Evolutionary conservation across 2,329 filamentous ascomycete species (phyloP).

Genomic region (Fusarium chuoi): DNA sequence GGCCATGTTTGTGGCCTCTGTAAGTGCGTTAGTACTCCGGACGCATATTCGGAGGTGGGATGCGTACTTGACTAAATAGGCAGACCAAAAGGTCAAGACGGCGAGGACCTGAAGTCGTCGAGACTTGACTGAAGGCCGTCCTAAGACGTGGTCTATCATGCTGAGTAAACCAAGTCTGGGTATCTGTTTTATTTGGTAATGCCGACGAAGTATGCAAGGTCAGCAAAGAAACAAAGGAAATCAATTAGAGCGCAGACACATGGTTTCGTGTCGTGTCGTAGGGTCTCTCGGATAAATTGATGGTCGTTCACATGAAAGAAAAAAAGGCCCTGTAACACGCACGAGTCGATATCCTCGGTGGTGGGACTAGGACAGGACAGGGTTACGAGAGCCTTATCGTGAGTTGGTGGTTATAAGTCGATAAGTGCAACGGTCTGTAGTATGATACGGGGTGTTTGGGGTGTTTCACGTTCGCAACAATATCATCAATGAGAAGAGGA

Average conservation of each 20-base stretch:
- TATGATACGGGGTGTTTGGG: neutral
- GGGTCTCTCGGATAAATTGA: conserved; percentile 14
- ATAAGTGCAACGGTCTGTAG: neutral
- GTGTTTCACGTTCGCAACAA: neutral
- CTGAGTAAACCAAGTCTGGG: conserved; percentile 7
- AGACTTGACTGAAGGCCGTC: conserved; percentile 89
- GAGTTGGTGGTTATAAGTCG: conserved; percentile 10
- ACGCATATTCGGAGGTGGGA: neutral
- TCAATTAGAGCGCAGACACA: conserved; percentile 28
- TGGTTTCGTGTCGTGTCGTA: conserved; percentile 16
- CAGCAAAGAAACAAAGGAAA: conserved; percentile 14
- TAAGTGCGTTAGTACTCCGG: conserved; percentile 30
- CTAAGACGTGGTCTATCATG: conserved; percentile 89
- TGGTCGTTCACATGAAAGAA: conserved; percentile 42
- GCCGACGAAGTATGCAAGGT: neutral
- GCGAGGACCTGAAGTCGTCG: conserved; percentile 91
- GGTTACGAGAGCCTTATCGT: conserved; percentile 7
- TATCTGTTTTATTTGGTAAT: neutral
- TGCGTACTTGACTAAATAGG: conserved; percentile 79
- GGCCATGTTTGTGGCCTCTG: conserved; percentile 88
- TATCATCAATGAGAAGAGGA: neutral
- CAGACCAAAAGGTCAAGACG: conserved; percentile 90
- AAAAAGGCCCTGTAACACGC: conserved; percentile 4
- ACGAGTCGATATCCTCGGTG: conserved; percentile 33
- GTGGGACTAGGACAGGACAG: conserved; percentile 19